Conservation (phyloP, 179 eudicot genomes). For the Monotropa hypopitys region DNA sequence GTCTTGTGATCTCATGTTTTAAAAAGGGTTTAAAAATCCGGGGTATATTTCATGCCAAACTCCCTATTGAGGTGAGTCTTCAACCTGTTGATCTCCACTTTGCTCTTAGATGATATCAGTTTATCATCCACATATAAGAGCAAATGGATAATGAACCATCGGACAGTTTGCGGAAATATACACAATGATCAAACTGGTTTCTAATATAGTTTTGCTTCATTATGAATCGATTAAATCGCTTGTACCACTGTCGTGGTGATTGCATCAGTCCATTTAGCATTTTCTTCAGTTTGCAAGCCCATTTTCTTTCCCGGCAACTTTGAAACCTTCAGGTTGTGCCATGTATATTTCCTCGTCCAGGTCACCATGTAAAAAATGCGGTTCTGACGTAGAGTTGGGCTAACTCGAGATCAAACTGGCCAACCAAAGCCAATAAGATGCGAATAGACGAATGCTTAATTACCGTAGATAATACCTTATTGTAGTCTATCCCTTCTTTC, state of each 20-base stretch:
- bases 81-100: background rate
- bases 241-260: background rate
- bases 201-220: background rate
- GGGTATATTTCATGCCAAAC: background rate
- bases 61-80: background rate
- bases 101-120: background rate
- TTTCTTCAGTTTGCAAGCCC: background rate
- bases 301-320: background rate
- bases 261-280: background rate
- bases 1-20: too few relatives aligned
- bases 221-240: background rate
- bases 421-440: background rate
- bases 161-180: background rate
- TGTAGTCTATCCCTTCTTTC: too few relatives aligned
- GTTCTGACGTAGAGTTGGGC: background rate
- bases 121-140: background rate
- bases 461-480: too few relatives aligned
- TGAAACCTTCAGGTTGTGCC: background rate
- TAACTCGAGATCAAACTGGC: background rate
- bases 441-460: too few relatives aligned
- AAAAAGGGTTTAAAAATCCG: too few relatives aligned
- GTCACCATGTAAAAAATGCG: background rate
- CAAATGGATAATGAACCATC: background rate
- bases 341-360: background rate
- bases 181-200: background rate